Evolutionary conservation across 1,284 basidiomycete species (phyloP), one percentile per base, ranked within the genome.

Genomic region (Termitomyces sp.): DNA sequence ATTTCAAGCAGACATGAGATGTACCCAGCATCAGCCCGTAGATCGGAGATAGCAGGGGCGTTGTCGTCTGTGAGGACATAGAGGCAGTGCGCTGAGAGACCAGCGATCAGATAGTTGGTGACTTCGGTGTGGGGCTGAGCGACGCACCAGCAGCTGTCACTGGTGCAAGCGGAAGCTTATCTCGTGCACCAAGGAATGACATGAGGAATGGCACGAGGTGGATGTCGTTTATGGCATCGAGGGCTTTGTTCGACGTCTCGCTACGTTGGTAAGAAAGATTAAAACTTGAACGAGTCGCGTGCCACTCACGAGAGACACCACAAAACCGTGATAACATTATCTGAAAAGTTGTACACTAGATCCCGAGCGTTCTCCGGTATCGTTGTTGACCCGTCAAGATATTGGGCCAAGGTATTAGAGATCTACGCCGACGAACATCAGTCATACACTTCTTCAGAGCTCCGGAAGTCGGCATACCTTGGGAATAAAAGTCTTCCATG

Each of bases 41-140:
- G 66, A 50, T 84, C 81, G 14, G 78, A 66, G 50, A 83, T 82
- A 35, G 84, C 83, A 13, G 84, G 79, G 16, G 70, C 72, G 60
- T 96, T 96, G 65, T 95, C 93, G 64, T 94, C 91, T 0, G 92
- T 91, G 14, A 96, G 74, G 48, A 94, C 88, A 67, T 94, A 96
- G 13, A 96, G 74, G 59, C 91, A 92, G 65, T 96, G 93, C 0
- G 91, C 93, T 91, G 19, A 66, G 19, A 37, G 30, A 45, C 30
- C 53, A n/a, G 33, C 33, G 53, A 45, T 35, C 46, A 9, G 34
- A 35, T 16, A 45, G 37, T 16, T n/a, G 51, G 33, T 33, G 13
- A 18, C 30, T 44, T 28, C n/a, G 33, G 18, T 38, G 45, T n/a
- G 14, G 42, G 41, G 42, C 3, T 3, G 28, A 3, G 30, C 39